phyloP scores from a whole-genome alignment of 306 rosid species.

The Pyrus bretschneideri region DNA sequence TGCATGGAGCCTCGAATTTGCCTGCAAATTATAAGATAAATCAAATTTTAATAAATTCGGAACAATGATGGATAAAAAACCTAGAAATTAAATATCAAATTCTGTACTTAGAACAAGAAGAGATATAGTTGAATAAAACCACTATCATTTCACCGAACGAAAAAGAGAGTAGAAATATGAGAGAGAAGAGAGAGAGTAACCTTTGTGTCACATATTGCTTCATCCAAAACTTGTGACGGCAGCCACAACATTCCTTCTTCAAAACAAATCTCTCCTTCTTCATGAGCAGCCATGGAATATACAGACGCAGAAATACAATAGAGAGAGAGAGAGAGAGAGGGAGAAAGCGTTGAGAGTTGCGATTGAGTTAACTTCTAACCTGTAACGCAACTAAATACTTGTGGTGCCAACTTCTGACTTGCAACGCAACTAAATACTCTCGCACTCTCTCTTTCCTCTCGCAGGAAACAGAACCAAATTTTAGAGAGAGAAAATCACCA shows the following conservation, averaged over 20 bases:
- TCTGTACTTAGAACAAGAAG: neutral
- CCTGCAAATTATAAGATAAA: conserved; percentile 3
- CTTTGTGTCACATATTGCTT: conserved; percentile 34
- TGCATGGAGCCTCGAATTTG: conserved; percentile 3
- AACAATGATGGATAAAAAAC: neutral
- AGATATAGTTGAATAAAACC: neutral
- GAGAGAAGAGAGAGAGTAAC: conserved; percentile 1
- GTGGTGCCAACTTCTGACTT: conserved; percentile 35
- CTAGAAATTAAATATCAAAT: neutral
- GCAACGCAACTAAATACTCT: conserved; percentile 48
- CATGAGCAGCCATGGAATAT: conserved; percentile 36
- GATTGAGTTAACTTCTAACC: conserved; percentile 48
- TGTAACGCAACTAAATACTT: conserved; percentile 50
- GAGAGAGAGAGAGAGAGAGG: neutral
- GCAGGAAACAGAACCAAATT: neutral
- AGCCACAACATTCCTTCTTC: conserved; percentile 61
- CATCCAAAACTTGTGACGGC: conserved; percentile 47
- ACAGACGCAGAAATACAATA: neutral
- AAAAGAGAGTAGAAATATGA: neutral
- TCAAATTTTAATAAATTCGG: neutral
- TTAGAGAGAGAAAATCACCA: neutral
- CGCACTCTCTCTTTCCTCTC: neutral
- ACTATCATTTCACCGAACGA: neutral
- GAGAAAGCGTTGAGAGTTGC: conserved; percentile 7
- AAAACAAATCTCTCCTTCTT: conserved; percentile 31